phyloP scores from a whole-genome alignment of 176 grass and related monocot species.

The Juncus effusus region DNA sequence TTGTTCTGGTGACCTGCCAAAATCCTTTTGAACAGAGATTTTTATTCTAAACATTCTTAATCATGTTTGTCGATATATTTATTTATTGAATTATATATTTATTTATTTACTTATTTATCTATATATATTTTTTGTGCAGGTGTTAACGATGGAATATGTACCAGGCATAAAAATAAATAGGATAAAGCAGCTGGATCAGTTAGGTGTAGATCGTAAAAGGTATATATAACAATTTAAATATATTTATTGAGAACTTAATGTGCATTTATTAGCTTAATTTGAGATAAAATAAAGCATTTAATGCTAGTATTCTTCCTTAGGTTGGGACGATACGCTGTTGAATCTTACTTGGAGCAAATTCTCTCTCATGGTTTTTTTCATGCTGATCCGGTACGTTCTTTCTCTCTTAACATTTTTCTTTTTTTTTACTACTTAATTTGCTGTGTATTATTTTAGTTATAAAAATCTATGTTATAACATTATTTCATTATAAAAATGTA shows the following conservation, averaged over 20 bases:
- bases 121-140: conserved; percentile 37
- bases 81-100: no score
- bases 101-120: no score
- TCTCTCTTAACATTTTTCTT: neutral
- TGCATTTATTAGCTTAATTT: neutral
- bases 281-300: neutral
- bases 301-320: conserved; percentile 33
- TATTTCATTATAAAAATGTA: no score
- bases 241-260: neutral
- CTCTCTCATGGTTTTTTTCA: conserved; percentile 99
- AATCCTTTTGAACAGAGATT: neutral
- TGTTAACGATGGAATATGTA: conserved; percentile 98
- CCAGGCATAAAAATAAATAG: conserved; percentile 99
- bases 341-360: conserved; percentile 97
- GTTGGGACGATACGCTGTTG: conserved; percentile 91
- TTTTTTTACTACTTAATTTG: no score
- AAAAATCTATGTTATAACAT: no score
- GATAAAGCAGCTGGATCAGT: conserved; percentile 93
- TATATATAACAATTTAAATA: conserved; percentile 17
- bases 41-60: no score
- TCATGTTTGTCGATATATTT: no score
- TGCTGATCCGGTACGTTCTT: conserved; percentile 78
- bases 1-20: neutral
- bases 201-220: conserved; percentile 95
- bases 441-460: neutral